Base-by-base conservation (phyloP, 164 flowering plant genomes). In the Stephania cephalantha region DNA sequence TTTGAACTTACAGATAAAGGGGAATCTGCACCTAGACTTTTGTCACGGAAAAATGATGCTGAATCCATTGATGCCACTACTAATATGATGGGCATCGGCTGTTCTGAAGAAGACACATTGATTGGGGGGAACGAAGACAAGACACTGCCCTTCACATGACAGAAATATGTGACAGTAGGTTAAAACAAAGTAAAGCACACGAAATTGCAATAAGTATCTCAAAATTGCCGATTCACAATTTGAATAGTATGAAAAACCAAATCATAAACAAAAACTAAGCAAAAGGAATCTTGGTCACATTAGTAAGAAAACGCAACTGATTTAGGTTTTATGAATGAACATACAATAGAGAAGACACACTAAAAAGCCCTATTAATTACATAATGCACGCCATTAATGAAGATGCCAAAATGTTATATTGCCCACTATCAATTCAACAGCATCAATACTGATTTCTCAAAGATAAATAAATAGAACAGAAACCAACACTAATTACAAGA, bases 41-140 rank as follows among this genome's bases (percentile, higher is more conserved):
- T 87, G 85, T 93, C 99, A 81, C 97, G 98, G 76, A 95, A 95
- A 85, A 95, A 89, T 18, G 98, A 91, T 63, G 93, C 91, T 73
- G 98, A 91, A 80, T 93, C 99, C 93, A 90, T 88, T 11, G 99
- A 87, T 73, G 94, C 86, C 63, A 90, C 81, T 29, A 85, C 79
- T 73, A 93, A 74, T 75, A 93, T 77, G 71, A 89, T 76, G 46
- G 95, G 89, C 82, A 91, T 93, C 12, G 85, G 70, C 31, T 75
- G 80, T 66, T 78, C 77, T 69, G 84, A 42, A 20, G 91, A 84
- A 44, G 92, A 89, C 58, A 68, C 45, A 83, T 84, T 87, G 42
- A 91, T 87, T 75, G 98, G 93, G 42, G 95, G 97, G 77, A 93
- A 91, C 1, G 98, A 89, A 25, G 98, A 93, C 98, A 95, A 90